Base-by-base conservation (phyloP, 169 alveolate species). In the Plasmodium chabaudi region DNA sequence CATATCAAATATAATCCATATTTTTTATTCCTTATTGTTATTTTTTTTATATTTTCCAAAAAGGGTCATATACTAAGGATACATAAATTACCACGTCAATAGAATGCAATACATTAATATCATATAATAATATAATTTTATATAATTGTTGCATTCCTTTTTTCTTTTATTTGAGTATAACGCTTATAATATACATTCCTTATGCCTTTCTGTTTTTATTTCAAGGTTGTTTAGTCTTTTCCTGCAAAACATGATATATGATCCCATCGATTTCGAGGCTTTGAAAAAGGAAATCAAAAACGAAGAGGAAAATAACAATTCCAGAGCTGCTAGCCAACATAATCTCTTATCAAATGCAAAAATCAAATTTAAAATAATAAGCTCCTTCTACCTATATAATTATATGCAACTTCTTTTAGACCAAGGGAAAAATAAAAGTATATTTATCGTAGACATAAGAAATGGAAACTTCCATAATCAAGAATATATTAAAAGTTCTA, bases 261-360 rank as follows among this genome's bases (percentile, higher is more conserved):
- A 67, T 42, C 23, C 69, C 15, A 65, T 67, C 21, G 72, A 79
- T 79, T 79, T 79, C 19, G 89, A 79, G 15, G 63, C 77, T 34
- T 12, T 67, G 57, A 79, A 79, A 79, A 70, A 34, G 15, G 55
- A 64, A 46, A 39, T 67, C 51, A 64, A 25, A 77, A 34, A 25
- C 13, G 73, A 77, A 42, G 59, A 44, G 42, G 42, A 10, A 19
- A 65, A 15, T 19, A 12, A 27, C 10, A 61, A 7, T 9, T 2
- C 12, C 15, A 42, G 15, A 27, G 56, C 12, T 2, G 23, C 7
- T 21, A 34, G 4, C 5, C 42, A 3, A 34, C 5, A 34, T 34
- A 34, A 34, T 34, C 4, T 34, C 6, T 34, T 34, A 34, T 34
- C 42, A 34, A 34, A 34, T 34, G 42, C 42, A 4, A 21, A 23